Base-by-base conservation (phyloP, 2,329 filamentous ascomycete genomes). In the Colletotrichum sp. region DNA sequence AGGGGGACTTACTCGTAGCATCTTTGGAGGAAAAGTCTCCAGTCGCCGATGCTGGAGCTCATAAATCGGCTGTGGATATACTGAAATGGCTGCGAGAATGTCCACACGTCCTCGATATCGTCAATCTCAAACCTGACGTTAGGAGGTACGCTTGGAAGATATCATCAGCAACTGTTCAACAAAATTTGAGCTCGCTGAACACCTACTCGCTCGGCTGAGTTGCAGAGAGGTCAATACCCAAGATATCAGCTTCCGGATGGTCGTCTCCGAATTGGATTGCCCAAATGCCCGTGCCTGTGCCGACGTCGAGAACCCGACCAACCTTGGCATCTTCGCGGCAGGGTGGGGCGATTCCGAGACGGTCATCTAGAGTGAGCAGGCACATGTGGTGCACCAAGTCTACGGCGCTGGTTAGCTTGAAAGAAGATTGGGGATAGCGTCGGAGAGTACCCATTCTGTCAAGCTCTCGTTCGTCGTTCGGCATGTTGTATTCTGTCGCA, bases 121-220 rank as follows among this genome's bases (percentile, higher is more conserved):
- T 44, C 18, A 12, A 44, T 3, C 39, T 44, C 39, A 44, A 44
- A 44, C 39, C 18, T n/a, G 39, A 44, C 39, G 39, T 44, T 44
- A 0, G 39, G 39, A n/a, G 39, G 39, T n/a, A 44, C 39, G 9
- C 39, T 44, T 44, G 18, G 9, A 44, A n/a, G 0, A 12, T n/a
- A 0, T 44, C 9, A n/a, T 44, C 18, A 44, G 39, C 18, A 10
- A 44, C 0, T 1, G 16, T 44, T 44, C 16, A 2, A 18, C 39
- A 39, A 5, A 44, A 0, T 0, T 44, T 0, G 0, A 44, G 8
- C 8, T 0, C 39, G 16, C 39, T 2, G 1, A 9, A 1, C 0
- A n/a, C 39, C 0, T 44, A 44, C 39, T 44, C 0, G 16, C 16
- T 1, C 39, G 39, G 39, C 18, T 44, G 39, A 44, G 39, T 44